Conservation (phyloP, 2,329 filamentous ascomycete species). For the Cyphellophora attinorum region DNA sequence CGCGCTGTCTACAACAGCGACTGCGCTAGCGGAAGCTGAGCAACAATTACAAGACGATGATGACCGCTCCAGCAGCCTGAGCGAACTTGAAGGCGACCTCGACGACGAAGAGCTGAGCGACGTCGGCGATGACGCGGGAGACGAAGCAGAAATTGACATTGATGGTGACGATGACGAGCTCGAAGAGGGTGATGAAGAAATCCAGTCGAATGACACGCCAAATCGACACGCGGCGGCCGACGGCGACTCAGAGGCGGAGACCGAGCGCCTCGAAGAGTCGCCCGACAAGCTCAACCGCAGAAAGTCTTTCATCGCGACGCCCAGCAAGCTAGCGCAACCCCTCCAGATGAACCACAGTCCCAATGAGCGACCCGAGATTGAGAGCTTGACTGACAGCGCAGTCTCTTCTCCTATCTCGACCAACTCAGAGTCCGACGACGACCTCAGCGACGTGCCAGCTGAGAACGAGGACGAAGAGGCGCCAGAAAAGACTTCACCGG, state of each 20-base stretch:
- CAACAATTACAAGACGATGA: conserved; percentile 51
- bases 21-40: conserved; percentile 24
- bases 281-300: conserved; percentile 53
- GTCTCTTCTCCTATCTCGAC: conserved; percentile 18
- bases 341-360: conserved; percentile 6
- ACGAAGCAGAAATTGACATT: conserved; percentile 3
- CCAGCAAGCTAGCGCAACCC: conserved; percentile 62
- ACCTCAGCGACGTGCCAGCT: conserved; percentile 15
- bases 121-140: conserved; percentile 3
- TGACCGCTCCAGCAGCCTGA: conserved; percentile 79
- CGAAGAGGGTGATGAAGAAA: conserved; percentile 16
- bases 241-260: conserved; percentile 78
- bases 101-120: conserved; percentile 32
- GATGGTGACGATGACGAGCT: conserved; percentile 39
- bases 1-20: conserved; percentile 25
- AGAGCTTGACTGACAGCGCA: conserved; percentile 27
- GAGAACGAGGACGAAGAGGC: conserved; percentile 10
- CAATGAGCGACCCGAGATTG: conserved; percentile 18
- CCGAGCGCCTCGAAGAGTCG: conserved; percentile 84
- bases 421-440: conserved; percentile 14
- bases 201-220: conserved; percentile 27
- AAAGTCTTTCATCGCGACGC: conserved; percentile 51
- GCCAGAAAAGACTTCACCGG: conserved; percentile 1
- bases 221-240: conserved; percentile 48
- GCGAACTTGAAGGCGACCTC: conserved; percentile 76